Evolutionary conservation across 2,329 filamentous ascomycete species (phyloP), one percentile per base, ranked within the genome.

Genomic region (Albophoma yamanashiensis): DNA sequence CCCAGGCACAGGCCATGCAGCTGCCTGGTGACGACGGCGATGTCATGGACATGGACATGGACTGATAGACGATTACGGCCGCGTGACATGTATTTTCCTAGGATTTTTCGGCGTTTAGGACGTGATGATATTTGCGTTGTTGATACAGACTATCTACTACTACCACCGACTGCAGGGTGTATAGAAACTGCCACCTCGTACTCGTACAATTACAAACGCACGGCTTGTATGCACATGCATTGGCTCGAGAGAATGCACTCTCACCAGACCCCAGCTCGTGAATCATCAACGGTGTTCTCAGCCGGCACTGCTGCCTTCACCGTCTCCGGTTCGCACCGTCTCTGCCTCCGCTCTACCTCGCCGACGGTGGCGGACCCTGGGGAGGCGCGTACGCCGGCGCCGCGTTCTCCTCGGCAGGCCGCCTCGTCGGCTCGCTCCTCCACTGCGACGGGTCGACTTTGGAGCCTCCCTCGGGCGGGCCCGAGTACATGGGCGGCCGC

Each of bases 11-110:
- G 12, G 31, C 31, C 31, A 15, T 38, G 50, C 25, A 55, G 22
- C 62, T 66, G 60, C 65, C 65, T 20, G 62, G 63, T 7, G 58
- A 79, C 56, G 83, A 87, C 65, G 75, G 76, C 1, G 86, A 89
- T 69, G 85, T 81, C 17, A 90, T 89, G 87, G 86, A 89, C 58
- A 73, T 89, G 67, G 86, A 85, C 58, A 73, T 89, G 67, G 86
- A 85, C 62, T 82, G 71, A 69, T 52, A 31, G 27, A n/a, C 38
- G 39, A 20, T 7, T 9, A 25, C 15, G 4, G 22, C 38, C 39
- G 42, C 36, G 25, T 43, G 17, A 53, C 11, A 27, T 9, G 15
- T 17, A 36, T 42, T 47, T 40, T 52, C 39, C n/a, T 15, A 22
- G 40, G 12, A 22, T 5, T 8, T 20, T 4, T 47, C 6, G 56